Percentiles rank a stretch among this genome's conserved stretches.
These are phyloP conservation scores for Oryza coarctata DNA, from an alignment of 176 grass and related monocot genomes.

Conservation along the genomic window DNA sequence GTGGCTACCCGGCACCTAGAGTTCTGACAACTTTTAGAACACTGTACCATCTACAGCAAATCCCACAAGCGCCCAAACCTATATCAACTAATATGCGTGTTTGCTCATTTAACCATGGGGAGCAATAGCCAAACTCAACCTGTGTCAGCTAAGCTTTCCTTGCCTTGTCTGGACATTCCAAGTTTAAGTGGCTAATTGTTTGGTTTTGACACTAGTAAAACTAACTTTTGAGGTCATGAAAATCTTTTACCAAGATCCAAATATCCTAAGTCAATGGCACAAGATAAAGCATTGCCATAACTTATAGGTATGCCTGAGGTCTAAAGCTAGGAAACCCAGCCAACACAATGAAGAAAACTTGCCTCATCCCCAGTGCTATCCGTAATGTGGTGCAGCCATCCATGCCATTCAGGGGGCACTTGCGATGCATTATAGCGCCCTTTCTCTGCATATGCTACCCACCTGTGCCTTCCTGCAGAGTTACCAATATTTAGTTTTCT, in stretches of 20 bases:
- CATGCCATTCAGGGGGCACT: constrained; percentile 93
- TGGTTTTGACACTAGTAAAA: neutral
- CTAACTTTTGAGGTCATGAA: neutral
- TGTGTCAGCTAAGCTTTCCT: neutral
- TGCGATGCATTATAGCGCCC: constrained; percentile 91
- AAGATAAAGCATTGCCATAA: neutral
- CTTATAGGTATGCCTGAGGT: neutral
- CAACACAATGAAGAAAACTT: constrained; percentile 24
- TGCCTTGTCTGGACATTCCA: neutral
- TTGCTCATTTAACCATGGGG: neutral
- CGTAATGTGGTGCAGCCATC: constrained; percentile 82
- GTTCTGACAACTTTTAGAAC: too few species aligned
- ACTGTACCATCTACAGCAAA: neutral
- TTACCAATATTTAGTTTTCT: constrained; percentile 22
- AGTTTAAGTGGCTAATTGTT: neutral
- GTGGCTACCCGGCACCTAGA: too few species aligned
- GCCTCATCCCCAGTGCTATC: constrained; percentile 82
- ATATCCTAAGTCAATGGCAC: neutral
- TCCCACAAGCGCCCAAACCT: neutral
- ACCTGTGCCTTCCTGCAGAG: constrained; percentile 80
- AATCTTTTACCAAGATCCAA: neutral
- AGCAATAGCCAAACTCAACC: neutral
- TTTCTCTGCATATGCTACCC: constrained; percentile 88
- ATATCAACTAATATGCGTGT: neutral
- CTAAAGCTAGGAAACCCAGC: neutral